Percentiles rank a stretch among this genome's conserved stretches.
Conservation (phyloP, 768 basidiomycete genomes). For the Kwoniella botswanensis region DNA sequence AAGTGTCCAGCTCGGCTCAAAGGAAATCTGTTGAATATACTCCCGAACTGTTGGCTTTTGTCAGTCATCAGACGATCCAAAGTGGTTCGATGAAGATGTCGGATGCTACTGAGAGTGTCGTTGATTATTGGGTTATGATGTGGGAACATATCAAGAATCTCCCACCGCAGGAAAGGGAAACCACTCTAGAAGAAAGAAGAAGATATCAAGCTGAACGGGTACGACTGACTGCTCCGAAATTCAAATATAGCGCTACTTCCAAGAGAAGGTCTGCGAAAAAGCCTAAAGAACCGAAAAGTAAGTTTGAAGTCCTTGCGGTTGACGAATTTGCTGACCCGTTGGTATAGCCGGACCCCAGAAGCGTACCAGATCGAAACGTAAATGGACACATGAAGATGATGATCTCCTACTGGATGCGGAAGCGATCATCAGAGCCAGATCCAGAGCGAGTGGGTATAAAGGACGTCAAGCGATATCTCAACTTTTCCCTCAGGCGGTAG, state of each 20-base stretch:
- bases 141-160: constrained; percentile 16
- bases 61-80: constrained; percentile 29
- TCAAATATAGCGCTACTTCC: neutral
- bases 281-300: constrained; percentile 3
- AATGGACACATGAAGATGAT: constrained; percentile 85
- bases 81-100: constrained; percentile 14
- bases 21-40: constrained; percentile 12
- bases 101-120: constrained; percentile 20
- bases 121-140: constrained; percentile 31
- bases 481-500: constrained; percentile 69
- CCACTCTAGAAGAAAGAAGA: constrained; percentile 8
- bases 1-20: constrained; percentile 23
- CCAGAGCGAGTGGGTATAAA: constrained; percentile 64
- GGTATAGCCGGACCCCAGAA: neutral
- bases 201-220: constrained; percentile 1
- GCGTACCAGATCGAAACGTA: constrained; percentile 35
- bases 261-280: constrained; percentile 6
- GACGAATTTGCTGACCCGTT: too few relatives aligned
- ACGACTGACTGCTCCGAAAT: neutral
- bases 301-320: neutral
- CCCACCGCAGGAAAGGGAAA: constrained; percentile 3
- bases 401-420: constrained; percentile 85
- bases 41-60: constrained; percentile 31
- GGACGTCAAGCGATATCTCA: constrained; percentile 77
- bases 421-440: constrained; percentile 79